Percentiles rank a stretch among this genome's conserved stretches.
Evolutionary conservation across 1,284 basidiomycete genomes (phyloP).

Genomic region (Porodaedalea pini): DNA sequence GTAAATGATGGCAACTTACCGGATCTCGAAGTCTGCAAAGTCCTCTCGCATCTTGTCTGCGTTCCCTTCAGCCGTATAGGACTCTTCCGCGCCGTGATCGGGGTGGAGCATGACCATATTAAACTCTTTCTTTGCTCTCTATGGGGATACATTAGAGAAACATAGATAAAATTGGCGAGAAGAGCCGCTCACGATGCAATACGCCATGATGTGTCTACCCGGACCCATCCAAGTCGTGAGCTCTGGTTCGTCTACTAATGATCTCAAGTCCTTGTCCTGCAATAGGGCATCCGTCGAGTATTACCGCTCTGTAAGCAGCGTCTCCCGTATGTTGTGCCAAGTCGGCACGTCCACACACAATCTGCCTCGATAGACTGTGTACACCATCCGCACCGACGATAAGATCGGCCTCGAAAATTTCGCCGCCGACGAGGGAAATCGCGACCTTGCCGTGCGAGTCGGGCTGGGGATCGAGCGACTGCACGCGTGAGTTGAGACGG

Average conservation of each 20-base stretch:
- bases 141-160: background rate
- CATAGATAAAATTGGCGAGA: background rate
- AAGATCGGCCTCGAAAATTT: conserved; percentile 42
- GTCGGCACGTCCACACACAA: conserved; percentile 40
- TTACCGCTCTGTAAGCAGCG: conserved; percentile 37
- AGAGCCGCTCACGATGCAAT: conserved; percentile 36
- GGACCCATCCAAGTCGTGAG: conserved; percentile 47
- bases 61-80: conserved; percentile 13
- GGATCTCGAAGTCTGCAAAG: conserved; percentile 43
- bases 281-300: conserved; percentile 33
- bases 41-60: conserved; percentile 43
- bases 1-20: conserved; percentile 27
- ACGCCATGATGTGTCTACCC: conserved; percentile 41
- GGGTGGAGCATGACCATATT: conserved; percentile 43
- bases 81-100: conserved; percentile 25
- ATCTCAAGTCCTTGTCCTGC: conserved; percentile 32
- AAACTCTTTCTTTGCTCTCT: conserved; percentile 39
- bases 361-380: conserved; percentile 41
- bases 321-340: conserved; percentile 38
- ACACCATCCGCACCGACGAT: conserved; percentile 56
- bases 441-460: conserved; percentile 18
- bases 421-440: conserved; percentile 41
- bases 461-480: conserved; percentile 35
- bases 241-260: conserved; percentile 37
- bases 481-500: conserved; percentile 39